Evolutionary conservation across 202 grass and related monocot genomes (phyloP).

Genomic region (Carex arenaria): DNA sequence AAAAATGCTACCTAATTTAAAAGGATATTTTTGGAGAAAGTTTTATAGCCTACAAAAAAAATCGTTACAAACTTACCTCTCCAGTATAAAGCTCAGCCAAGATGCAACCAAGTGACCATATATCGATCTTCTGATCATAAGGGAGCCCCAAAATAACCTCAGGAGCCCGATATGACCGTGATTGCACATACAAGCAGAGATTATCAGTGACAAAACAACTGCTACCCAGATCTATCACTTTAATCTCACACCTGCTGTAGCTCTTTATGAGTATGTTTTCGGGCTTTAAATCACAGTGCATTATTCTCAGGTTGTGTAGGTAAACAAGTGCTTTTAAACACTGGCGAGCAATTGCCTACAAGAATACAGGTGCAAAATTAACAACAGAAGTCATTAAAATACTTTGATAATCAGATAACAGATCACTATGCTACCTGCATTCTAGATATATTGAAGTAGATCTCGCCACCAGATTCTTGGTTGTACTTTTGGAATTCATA

Average conservation of each 20-base stretch:
- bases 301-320: constrained; percentile 85
- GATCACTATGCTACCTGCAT: constrained; percentile 57
- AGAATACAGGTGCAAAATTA: neutral
- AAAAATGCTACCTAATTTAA: neutral
- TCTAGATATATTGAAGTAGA: constrained; percentile 83
- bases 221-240: constrained; percentile 98
- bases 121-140: constrained; percentile 95
- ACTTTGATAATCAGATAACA: neutral
- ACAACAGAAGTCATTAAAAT: neutral
- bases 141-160: constrained; percentile 92
- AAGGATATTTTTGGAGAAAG: neutral
- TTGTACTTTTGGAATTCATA: constrained; percentile 99
- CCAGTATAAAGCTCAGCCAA: constrained; percentile 81
- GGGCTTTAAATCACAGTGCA: constrained; percentile 93
- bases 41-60: constrained; percentile 7
- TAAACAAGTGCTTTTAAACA: constrained; percentile 83
- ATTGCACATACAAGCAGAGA: constrained; percentile 85
- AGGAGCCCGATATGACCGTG: constrained; percentile 91
- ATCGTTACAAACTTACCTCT: constrained; percentile 49
- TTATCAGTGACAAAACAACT: constrained; percentile 89
- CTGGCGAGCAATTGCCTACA: constrained; percentile 79
- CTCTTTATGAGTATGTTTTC: constrained; percentile 99
- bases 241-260: constrained; percentile 95
- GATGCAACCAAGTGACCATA: constrained; percentile 99
- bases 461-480: constrained; percentile 61